A percentile compares a stretch with the other conserved stretches of the same genome.
These are phyloP conservation scores for Trichosanthes cucumerina DNA, from an alignment of 306 rosid species.

Conservation along the genomic window DNA sequence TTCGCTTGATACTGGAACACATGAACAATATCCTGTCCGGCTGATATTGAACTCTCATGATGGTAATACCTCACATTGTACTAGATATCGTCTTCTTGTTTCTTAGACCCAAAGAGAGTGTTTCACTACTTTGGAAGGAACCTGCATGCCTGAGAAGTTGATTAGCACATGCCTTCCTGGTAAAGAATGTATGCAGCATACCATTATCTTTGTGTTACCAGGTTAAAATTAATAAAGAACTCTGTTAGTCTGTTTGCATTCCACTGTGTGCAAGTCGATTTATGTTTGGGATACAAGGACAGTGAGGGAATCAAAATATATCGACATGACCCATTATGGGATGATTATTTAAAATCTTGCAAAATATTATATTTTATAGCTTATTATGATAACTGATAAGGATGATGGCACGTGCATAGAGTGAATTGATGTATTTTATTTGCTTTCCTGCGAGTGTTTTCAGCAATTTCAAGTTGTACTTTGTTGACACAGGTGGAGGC, in stretches of 20 bases:
- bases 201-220: background rate
- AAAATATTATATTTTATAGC: background rate
- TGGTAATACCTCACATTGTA: background rate
- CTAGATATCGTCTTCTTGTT: background rate
- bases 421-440: background rate
- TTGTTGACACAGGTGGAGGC: slow-evolving; percentile 41
- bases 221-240: background rate
- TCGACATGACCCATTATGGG: background rate
- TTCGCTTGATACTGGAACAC: background rate
- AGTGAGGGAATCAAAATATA: background rate
- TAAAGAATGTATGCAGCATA: background rate
- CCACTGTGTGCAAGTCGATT: background rate
- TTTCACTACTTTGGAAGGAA: background rate
- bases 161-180: background rate
- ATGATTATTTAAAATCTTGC: background rate
- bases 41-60: background rate
- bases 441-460: background rate
- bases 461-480: background rate
- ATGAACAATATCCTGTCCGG: background rate
- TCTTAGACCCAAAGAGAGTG: background rate
- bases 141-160: background rate
- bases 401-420: background rate
- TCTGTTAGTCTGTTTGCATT: background rate
- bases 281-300: background rate
- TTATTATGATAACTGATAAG: background rate